These are phyloP conservation scores for Candida yuanshanica DNA, from an alignment of 805 yeast species.

Conservation along the genomic window DNA sequence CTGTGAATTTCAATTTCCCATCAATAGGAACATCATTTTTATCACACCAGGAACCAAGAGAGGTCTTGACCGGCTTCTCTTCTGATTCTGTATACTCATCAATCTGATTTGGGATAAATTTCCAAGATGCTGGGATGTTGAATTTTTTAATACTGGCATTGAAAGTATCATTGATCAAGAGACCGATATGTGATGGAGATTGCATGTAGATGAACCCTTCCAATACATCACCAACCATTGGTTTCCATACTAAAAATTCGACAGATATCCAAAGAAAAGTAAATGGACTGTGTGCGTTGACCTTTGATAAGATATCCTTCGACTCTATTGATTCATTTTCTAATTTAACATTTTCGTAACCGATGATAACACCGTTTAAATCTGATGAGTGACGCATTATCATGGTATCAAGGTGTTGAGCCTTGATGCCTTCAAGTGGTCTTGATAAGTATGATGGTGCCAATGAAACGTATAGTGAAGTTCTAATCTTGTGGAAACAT, in stretches of 20 bases:
- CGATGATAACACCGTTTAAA: slow-evolving; percentile 77
- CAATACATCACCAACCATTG: slow-evolving; percentile 76
- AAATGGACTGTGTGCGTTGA: slow-evolving; percentile 77
- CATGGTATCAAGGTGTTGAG: slow-evolving; percentile 87
- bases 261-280: slow-evolving; percentile 82
- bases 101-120: slow-evolving; percentile 71
- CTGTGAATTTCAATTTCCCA: slow-evolving; percentile 74
- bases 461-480: slow-evolving; percentile 71
- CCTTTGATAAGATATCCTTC: slow-evolving; percentile 50
- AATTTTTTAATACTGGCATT: slow-evolving; percentile 86
- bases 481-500: slow-evolving; percentile 59
- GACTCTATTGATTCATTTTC: slow-evolving; percentile 34
- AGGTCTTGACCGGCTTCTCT: slow-evolving; percentile 18
- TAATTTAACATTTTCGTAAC: slow-evolving; percentile 63
- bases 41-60: slow-evolving; percentile 84
- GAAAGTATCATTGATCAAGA: slow-evolving; percentile 87
- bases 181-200: slow-evolving; percentile 91
- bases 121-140: slow-evolving; percentile 84
- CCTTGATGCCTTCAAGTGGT: slow-evolving; percentile 74
- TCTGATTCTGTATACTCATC: slow-evolving; percentile 40
- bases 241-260: slow-evolving; percentile 84
- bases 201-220: slow-evolving; percentile 91
- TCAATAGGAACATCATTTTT: slow-evolving; percentile 67
- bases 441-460: slow-evolving; percentile 73
- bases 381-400: slow-evolving; percentile 74